A percentile compares a stretch with the other conserved stretches of the same genome.
Conservation (phyloP, 2,329 filamentous ascomycete genomes). For the Chaetoscypha palmicola region DNA sequence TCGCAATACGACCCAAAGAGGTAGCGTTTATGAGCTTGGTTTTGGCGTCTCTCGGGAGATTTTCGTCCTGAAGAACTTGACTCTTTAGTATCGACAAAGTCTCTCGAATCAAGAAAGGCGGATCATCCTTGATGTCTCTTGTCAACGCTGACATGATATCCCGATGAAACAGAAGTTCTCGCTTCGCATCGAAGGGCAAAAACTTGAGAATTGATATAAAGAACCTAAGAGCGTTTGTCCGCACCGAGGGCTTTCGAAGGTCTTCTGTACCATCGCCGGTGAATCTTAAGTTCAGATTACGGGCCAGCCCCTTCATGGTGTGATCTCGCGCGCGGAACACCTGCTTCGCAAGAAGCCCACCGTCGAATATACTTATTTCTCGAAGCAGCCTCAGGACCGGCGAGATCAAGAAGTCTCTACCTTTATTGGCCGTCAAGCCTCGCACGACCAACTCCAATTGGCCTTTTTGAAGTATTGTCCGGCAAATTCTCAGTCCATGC, state of each 20-base stretch:
- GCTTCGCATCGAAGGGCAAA: constrained; percentile 69
- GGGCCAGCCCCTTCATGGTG: constrained; percentile 71
- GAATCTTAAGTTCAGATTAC: constrained; percentile 69
- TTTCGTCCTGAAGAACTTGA: constrained; percentile 67
- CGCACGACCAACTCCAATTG: constrained; percentile 75
- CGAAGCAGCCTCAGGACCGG: constrained; percentile 79
- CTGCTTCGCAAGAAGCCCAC: constrained; percentile 68
- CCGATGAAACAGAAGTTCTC: constrained; percentile 72
- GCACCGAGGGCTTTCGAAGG: constrained; percentile 64
- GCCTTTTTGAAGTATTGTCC: constrained; percentile 71
- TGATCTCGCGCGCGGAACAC: constrained; percentile 72
- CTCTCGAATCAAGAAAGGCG: constrained; percentile 66
- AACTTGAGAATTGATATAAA: constrained; percentile 73
- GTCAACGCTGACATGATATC: constrained; percentile 64
- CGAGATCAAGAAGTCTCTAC: constrained; percentile 82
- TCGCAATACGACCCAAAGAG: constrained; percentile 64
- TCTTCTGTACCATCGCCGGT: constrained; percentile 55
- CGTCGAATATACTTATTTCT: constrained; percentile 80
- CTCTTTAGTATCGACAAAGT: constrained; percentile 64
- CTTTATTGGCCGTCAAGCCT: constrained; percentile 71
- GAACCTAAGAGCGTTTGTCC: constrained; percentile 77
- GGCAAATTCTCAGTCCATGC: constrained; percentile 71
- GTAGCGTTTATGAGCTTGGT: constrained; percentile 67
- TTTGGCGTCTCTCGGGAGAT: constrained; percentile 67
- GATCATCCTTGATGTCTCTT: constrained; percentile 70